These are phyloP conservation scores for Eucommia ulmoides DNA, from an alignment of 257 asterid genomes.

Conservation along the genomic window DNA sequence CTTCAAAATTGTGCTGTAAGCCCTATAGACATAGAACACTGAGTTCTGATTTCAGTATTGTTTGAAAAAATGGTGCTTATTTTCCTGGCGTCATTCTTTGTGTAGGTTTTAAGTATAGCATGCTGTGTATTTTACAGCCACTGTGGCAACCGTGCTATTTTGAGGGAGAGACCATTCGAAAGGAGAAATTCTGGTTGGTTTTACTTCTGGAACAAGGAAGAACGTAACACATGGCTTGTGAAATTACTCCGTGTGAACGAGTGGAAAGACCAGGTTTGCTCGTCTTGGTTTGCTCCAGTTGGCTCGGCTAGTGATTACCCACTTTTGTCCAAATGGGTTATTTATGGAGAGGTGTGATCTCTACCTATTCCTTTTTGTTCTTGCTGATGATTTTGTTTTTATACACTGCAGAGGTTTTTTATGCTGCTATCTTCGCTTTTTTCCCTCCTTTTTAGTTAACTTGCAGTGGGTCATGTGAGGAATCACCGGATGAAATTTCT, in stretches of 20 bases:
- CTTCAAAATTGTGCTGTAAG: slow-evolving; percentile 95
- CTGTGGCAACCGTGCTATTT: slow-evolving; percentile 89
- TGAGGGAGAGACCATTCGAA: slow-evolving; percentile 54
- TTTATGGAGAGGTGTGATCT: slow-evolving; percentile 82
- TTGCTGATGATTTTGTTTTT: slow-evolving; percentile 8
- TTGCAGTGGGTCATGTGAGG: slow-evolving; percentile 73
- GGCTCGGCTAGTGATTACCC: slow-evolving; percentile 98
- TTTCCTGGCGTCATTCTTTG: slow-evolving; percentile 22
- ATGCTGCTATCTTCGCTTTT: slow-evolving; percentile 14
- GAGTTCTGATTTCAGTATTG: too few relatives aligned
- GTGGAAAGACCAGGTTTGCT: slow-evolving; percentile 82
- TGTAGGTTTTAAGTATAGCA: slow-evolving; percentile 98
- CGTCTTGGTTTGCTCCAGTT: slow-evolving; percentile 99
- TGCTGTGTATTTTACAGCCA: slow-evolving; percentile 99
- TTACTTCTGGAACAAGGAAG: slow-evolving; percentile 69
- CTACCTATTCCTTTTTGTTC: neutral
- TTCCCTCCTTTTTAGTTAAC: slow-evolving; percentile 46
- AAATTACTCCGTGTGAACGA: slow-evolving; percentile 76
- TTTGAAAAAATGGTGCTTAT: slow-evolving; percentile 38
- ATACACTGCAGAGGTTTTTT: slow-evolving; percentile 8
- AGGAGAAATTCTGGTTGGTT: slow-evolving; percentile 67
- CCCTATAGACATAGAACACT: too few relatives aligned
- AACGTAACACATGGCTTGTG: slow-evolving; percentile 70
- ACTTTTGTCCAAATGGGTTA: slow-evolving; percentile 84
- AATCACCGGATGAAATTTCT: slow-evolving; percentile 85